phyloP scores from a whole-genome alignment of 2,329 filamentous ascomycete species.

The Fusarium buharicum region DNA sequence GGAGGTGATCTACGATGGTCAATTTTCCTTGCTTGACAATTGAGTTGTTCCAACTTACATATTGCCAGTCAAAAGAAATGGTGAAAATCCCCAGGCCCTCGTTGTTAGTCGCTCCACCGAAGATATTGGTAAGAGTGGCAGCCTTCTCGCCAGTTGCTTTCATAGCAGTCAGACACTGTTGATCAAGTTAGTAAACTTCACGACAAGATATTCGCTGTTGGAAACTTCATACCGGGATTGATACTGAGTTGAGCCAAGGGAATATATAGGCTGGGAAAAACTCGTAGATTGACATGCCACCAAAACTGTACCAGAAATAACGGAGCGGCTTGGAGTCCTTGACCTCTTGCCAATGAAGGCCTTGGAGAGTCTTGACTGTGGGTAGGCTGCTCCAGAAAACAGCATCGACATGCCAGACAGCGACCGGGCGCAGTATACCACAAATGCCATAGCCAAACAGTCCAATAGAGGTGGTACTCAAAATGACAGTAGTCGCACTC shows the following conservation, averaged over 20 bases:
- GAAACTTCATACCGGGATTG: constrained; percentile 53
- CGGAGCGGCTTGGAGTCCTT: constrained; percentile 62
- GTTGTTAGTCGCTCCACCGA: constrained; percentile 63
- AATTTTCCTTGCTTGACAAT: background rate
- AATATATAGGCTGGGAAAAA: constrained; percentile 66
- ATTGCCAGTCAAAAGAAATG: constrained; percentile 66
- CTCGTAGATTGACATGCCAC: constrained; percentile 61
- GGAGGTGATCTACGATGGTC: constrained; percentile 60
- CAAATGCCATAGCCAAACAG: constrained; percentile 66
- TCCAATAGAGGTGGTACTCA: constrained; percentile 63
- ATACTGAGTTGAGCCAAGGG: constrained; percentile 65
- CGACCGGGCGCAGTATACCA: constrained; percentile 63
- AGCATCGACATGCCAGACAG: constrained; percentile 65
- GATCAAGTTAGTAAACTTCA: background rate
- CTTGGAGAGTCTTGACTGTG: constrained; percentile 63
- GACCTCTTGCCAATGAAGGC: constrained; percentile 63
- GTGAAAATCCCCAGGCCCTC: constrained; percentile 62
- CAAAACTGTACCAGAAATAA: constrained; percentile 63
- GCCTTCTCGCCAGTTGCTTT: constrained; percentile 60
- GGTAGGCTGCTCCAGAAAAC: constrained; percentile 67
- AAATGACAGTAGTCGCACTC: constrained; percentile 57
- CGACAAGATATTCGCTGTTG: rapidly evolving
- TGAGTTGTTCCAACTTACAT: constrained; percentile 50
- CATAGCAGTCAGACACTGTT: constrained; percentile 61
- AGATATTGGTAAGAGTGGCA: constrained; percentile 57